phyloP scores from a whole-genome alignment of 805 yeast genomes.

The Wickerhamomyces silvicola region DNA sequence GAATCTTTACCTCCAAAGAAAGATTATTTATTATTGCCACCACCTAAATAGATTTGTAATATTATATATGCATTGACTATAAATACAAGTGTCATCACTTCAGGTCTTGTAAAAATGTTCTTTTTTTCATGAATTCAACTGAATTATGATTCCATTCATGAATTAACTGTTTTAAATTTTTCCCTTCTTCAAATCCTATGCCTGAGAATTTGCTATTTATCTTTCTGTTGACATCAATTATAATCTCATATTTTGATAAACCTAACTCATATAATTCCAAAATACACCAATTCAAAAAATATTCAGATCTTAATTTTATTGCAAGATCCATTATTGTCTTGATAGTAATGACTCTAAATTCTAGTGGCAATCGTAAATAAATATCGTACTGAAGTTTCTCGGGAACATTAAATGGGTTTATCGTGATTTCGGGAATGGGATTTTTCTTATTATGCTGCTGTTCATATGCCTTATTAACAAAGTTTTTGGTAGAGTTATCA shows the following conservation, averaged over 20 bases:
- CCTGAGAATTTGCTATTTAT: slow-evolving; percentile 1
- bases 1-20: slow-evolving; percentile 27
- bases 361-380: slow-evolving; percentile 8
- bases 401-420: slow-evolving; percentile 14
- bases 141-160: too few species aligned
- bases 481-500: slow-evolving; percentile 11
- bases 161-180: too few species aligned
- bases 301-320: slow-evolving; percentile 1
- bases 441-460: slow-evolving; percentile 1
- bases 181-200: too few species aligned
- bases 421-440: slow-evolving; percentile 2
- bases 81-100: too few species aligned
- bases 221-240: slow-evolving; percentile 8
- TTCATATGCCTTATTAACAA: slow-evolving; percentile 7
- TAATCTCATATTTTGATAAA: slow-evolving; percentile 10
- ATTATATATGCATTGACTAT: too few species aligned
- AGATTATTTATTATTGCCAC: slow-evolving; percentile 12
- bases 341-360: slow-evolving; percentile 9
- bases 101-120: too few species aligned
- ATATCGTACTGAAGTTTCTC: slow-evolving; percentile 2
- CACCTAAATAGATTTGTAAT: slow-evolving; percentile 12
- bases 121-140: too few species aligned
- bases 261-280: slow-evolving; percentile 14
- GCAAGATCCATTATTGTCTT: slow-evolving; percentile 18
- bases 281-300: slow-evolving; percentile 12